Evolutionary conservation across 176 grass and related monocot species (phyloP).

Genomic region (Pontederia paniculata): DNA sequence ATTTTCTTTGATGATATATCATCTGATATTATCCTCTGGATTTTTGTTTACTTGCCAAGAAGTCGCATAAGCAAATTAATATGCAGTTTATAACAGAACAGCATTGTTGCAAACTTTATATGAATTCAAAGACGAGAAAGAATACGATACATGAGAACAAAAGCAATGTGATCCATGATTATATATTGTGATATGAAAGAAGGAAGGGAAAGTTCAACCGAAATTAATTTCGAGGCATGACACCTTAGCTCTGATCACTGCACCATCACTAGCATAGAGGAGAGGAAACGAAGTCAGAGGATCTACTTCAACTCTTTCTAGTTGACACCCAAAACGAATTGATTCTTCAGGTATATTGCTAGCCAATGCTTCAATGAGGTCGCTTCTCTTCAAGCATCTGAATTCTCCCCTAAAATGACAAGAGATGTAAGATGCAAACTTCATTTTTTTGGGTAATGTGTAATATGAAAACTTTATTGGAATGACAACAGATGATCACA

Average conservation of each 20-base stretch:
- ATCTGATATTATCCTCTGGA: too few species aligned
- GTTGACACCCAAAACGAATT: slow-evolving; percentile 25
- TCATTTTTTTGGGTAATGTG: too few species aligned
- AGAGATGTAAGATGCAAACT: background rate
- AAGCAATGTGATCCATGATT: background rate
- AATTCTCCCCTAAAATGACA: background rate
- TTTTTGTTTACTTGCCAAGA: too few species aligned
- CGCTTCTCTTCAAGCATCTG: slow-evolving; percentile 28
- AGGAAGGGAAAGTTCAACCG: background rate
- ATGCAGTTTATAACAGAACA: too few species aligned
- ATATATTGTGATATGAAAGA: background rate
- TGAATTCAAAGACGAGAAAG: too few species aligned
- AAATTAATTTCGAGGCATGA: background rate
- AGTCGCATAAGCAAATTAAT: too few species aligned
- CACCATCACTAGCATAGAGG: slow-evolving; percentile 14
- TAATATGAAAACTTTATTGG: too few species aligned
- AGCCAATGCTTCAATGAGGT: slow-evolving; percentile 31
- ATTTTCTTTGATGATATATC: too few species aligned
- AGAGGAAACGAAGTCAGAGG: slow-evolving; percentile 5
- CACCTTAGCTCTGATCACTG: slow-evolving; percentile 29
- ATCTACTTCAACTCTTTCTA: slow-evolving; percentile 6
- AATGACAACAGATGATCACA: too few species aligned
- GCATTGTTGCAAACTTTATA: too few species aligned
- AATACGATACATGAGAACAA: background rate
- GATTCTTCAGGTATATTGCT: slow-evolving; percentile 9